Evolutionary conservation across 371 early-diverging fungal species (phyloP), one percentile per base, ranked within the genome.

Genomic region (Mortierella sp.): DNA sequence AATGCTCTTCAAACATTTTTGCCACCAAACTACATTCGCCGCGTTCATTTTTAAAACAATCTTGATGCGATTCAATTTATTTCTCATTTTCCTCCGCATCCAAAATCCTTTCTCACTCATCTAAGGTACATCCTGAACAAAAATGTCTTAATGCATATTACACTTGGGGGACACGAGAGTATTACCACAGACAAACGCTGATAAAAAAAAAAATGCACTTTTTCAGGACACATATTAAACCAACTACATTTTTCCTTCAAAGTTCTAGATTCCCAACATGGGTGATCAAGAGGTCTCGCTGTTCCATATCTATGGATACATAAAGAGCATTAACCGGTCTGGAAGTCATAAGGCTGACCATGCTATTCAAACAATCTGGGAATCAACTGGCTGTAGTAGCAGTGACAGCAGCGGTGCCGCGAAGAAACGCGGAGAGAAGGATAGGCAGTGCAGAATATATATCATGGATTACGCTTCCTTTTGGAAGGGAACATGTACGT

Each of bases 351-450:
- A 54, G 32, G 64, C 73, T 24, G 79, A 74, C 40, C 60, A 74
- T 39, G 79, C 64, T 6, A 74, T 79, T 32, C 79, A 79, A 58
- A 79, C 78, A 9, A 73, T 70, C 28, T 78, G 78, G 78, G 73
- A 77, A 40, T 52, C 64, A 16, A n/a, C 30, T 5, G 11, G 24
- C 10, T 24, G 40, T 35, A 35, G 14, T 22, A 24, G 3, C 55
- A 35, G 14, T 24, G 39, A 61, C 39, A n/a, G 20, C n/a, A 61
- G 16, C 52, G 9, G 47, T 30, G 14, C 66, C 0, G 59, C 45
- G 14, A 54, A 32, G 16, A 49, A 20, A 39, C 47, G 49, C 22
- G 58, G 40, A 10, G 69, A 47, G 14, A 66, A 24, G n/a, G 79
- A 64, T 18, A 37, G 26, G 5, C 72, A 79, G 35, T 79, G 79